Conservation (phyloP, 495 filamentous ascomycete species). For the Daldinia concentrica region DNA sequence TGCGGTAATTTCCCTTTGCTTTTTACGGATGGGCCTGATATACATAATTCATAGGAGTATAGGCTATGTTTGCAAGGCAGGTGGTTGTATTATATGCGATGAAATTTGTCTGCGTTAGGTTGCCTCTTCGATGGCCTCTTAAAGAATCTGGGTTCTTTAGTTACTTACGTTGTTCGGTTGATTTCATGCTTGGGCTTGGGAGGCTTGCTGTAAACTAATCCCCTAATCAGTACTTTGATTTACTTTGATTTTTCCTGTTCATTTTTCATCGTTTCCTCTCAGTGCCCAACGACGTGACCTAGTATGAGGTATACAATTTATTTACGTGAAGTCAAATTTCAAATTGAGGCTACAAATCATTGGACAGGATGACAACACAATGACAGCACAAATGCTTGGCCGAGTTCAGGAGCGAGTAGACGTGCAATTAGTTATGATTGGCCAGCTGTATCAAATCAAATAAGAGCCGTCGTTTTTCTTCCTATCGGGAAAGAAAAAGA, state of each 20-base stretch:
- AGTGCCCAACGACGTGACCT: no score
- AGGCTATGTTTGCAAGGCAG: neutral
- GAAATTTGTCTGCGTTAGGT: neutral
- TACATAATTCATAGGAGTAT: neutral
- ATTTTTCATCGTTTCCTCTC: neutral
- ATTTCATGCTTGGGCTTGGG: neutral
- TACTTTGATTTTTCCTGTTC: neutral
- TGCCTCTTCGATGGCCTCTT: neutral
- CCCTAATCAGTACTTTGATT: neutral
- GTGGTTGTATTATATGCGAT: neutral
- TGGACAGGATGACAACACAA: neutral
- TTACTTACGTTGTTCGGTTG: no score
- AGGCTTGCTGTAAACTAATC: neutral
- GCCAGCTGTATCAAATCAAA: constrained; percentile 19
- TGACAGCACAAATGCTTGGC: neutral
- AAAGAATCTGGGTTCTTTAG: no score
- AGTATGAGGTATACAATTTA: no score
- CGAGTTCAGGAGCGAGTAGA: neutral
- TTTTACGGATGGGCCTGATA: neutral
- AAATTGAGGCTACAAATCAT: neutral
- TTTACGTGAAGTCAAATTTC: neutral
- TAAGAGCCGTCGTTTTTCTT: constrained; percentile 11
- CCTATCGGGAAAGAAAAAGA: constrained; percentile 14
- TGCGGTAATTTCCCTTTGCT: neutral
- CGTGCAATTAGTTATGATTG: constrained; percentile 15